Conservation (phyloP, 2,329 filamentous ascomycete genomes). For the Ceratocystis variospora region DNA sequence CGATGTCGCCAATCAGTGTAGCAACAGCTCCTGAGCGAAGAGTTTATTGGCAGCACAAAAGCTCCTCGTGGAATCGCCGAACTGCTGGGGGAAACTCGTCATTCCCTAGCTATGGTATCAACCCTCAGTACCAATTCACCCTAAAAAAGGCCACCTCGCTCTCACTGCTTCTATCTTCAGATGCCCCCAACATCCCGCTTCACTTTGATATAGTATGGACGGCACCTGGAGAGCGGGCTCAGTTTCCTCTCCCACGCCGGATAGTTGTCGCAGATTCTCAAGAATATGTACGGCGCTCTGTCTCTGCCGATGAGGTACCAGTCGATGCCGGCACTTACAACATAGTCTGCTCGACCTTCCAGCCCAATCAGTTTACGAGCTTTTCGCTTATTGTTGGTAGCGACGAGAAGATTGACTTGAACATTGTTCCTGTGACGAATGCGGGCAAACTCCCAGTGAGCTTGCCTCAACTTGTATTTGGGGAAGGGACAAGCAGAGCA, state of each 20-base stretch:
- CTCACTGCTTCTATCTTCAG: conserved; percentile 59
- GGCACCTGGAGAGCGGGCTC: conserved; percentile 49
- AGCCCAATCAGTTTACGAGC: conserved; percentile 57
- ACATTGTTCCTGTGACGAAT: conserved; percentile 53
- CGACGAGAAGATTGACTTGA: conserved; percentile 35
- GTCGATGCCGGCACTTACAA: conserved; percentile 68
- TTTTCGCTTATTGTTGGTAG: conserved; percentile 67
- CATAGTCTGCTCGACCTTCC: conserved; percentile 81
- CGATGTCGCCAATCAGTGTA: conserved; percentile 47
- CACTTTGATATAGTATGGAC: conserved; percentile 79
- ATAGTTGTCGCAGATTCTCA: conserved; percentile 73
- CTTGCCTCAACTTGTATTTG: conserved; percentile 43
- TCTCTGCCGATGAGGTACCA: conserved; percentile 47
- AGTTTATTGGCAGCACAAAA: conserved; percentile 41
- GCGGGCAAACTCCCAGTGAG: conserved; percentile 57
- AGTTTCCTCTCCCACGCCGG: conserved; percentile 49
- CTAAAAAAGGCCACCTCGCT: conserved; percentile 46
- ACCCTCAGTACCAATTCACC: conserved; percentile 69
- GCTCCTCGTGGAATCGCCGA: conserved; percentile 59
- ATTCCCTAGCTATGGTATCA: conserved; percentile 62
- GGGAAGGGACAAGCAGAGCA: conserved; percentile 28
- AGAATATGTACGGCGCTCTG: conserved; percentile 75
- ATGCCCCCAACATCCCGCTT: conserved; percentile 53
- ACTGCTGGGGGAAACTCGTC: conserved; percentile 77
- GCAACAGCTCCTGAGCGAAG: conserved; percentile 48